phyloP scores from a whole-genome alignment of 169 alveolate genomes.

The Pseudocohnilembus persalinus region DNA sequence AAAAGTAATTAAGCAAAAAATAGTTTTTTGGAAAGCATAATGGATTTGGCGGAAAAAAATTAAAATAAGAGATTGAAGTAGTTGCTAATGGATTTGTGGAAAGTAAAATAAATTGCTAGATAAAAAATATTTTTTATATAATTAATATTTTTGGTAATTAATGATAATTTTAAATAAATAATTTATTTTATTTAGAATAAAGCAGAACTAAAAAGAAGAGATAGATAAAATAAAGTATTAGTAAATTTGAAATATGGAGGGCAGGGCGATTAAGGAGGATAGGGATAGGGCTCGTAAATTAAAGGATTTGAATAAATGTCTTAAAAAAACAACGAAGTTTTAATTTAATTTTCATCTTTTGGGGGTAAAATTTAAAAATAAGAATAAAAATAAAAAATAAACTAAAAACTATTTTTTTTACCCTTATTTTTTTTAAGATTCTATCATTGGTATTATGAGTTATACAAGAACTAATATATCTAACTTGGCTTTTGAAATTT shows the following conservation, averaged over 20 bases:
- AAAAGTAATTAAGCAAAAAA: no score
- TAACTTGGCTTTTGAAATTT: not conserved
- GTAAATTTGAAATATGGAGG: not conserved
- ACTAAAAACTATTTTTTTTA: no score
- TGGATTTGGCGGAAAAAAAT: no score
- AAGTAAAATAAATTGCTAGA: not conserved
- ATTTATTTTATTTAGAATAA: slow-evolving; percentile 16
- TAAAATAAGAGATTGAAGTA: not conserved
- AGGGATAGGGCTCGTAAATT: not conserved
- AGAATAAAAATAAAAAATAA: slow-evolving; percentile 22
- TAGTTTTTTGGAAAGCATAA: no score
- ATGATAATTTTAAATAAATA: no score
- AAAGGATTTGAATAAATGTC: not conserved
- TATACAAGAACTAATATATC: slow-evolving; percentile 21
- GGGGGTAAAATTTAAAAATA: no score
- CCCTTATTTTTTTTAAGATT: no score
- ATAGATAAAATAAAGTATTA: slow-evolving; percentile 29
- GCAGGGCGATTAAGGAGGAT: slow-evolving; percentile 4
- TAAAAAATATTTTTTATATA: no score
- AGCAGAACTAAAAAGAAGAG: slow-evolving; percentile 28
- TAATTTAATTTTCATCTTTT: no score
- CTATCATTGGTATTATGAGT: slow-evolving; percentile 13
- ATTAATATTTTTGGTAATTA: no score
- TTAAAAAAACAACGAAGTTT: no score
- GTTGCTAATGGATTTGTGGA: not conserved